Evolutionary conservation across 2,329 filamentous ascomycete genomes (phyloP).

Genomic region (Scedosporium boydii): DNA sequence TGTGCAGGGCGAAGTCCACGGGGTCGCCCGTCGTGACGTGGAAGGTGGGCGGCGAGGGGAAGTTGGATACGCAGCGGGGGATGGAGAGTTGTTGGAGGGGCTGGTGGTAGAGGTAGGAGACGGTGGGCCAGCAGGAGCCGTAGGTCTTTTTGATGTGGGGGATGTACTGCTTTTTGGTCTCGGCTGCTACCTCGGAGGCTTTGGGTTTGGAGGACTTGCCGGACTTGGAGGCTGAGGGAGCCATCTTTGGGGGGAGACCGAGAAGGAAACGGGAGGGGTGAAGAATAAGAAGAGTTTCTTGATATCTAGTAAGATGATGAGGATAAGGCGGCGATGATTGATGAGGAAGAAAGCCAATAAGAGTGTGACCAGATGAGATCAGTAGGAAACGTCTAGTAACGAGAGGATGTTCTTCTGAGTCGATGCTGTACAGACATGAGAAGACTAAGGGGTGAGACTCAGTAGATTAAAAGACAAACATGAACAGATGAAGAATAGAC

Average conservation of each 20-base stretch:
- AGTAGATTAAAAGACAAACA: too few relatives aligned
- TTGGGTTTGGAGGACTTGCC: slow-evolving; percentile 4
- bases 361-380: too few relatives aligned
- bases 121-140: slow-evolving; percentile 42
- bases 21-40: slow-evolving; percentile 48
- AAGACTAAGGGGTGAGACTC: too few relatives aligned
- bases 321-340: too few relatives aligned
- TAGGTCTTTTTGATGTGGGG: slow-evolving; percentile 52
- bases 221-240: slow-evolving; percentile 4
- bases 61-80: slow-evolving; percentile 22
- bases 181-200: slow-evolving; percentile 52
- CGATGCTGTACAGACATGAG: too few relatives aligned
- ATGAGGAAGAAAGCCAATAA: too few relatives aligned
- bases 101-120: slow-evolving; percentile 49
- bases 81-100: slow-evolving; percentile 36
- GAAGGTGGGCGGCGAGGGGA: slow-evolving; percentile 33
- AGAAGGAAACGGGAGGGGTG: neutral
- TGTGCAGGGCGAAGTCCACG: slow-evolving; percentile 50
- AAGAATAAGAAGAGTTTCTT: neutral
- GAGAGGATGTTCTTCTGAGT: too few relatives aligned
- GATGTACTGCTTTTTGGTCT: slow-evolving; percentile 63
- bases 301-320: too few relatives aligned
- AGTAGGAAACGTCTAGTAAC: too few relatives aligned
- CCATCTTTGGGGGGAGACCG: neutral
- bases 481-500: too few relatives aligned